A percentile compares a stretch with the other conserved stretches of the same genome.
phyloP scores from a whole-genome alignment of 2,329 filamentous ascomycete genomes.

The Aspergillus pseudoviridinutans region DNA sequence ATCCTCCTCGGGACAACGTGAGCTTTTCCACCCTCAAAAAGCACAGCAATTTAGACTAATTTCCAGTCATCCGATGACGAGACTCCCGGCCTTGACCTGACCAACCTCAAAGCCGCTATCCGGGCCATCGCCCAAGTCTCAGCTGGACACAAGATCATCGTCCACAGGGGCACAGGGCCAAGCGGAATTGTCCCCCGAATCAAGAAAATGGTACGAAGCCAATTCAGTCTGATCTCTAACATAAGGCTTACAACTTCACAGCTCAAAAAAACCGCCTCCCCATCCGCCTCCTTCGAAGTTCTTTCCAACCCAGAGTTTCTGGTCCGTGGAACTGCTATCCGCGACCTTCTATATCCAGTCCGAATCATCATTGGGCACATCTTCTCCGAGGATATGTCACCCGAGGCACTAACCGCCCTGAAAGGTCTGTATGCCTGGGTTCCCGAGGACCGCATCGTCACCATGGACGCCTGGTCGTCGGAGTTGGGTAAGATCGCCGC shows the following conservation, averaged over 20 bases:
- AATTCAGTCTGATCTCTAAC: too few species aligned
- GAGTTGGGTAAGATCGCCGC: conserved; percentile 14
- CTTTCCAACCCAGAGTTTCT: conserved; percentile 19
- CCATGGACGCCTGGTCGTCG: conserved; percentile 19
- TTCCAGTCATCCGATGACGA: neutral
- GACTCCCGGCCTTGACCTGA: conserved; percentile 1
- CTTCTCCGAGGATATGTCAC: conserved; percentile 12
- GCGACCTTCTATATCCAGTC: conserved; percentile 11
- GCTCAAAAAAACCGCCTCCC: conserved; percentile 12
- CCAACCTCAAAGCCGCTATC: conserved; percentile 6
- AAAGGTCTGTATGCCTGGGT: conserved; percentile 17
- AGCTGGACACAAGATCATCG: conserved; percentile 17
- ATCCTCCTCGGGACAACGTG: neutral
- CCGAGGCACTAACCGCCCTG: conserved; percentile 9
- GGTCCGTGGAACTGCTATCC: conserved; percentile 11
- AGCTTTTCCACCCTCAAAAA: neutral
- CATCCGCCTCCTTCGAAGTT: conserved; percentile 15
- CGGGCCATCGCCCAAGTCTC: conserved; percentile 15
- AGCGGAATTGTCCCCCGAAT: conserved; percentile 14
- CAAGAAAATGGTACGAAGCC: conserved; percentile 9
- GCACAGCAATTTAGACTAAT: neutral
- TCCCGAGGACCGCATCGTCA: conserved; percentile 14
- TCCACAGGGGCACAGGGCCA: conserved; percentile 15
- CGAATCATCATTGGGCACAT: conserved; percentile 19
- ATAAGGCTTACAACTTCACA: neutral